Base-by-base conservation (phyloP, 257 asterid genomes). In the Salvia hispanica region DNA sequence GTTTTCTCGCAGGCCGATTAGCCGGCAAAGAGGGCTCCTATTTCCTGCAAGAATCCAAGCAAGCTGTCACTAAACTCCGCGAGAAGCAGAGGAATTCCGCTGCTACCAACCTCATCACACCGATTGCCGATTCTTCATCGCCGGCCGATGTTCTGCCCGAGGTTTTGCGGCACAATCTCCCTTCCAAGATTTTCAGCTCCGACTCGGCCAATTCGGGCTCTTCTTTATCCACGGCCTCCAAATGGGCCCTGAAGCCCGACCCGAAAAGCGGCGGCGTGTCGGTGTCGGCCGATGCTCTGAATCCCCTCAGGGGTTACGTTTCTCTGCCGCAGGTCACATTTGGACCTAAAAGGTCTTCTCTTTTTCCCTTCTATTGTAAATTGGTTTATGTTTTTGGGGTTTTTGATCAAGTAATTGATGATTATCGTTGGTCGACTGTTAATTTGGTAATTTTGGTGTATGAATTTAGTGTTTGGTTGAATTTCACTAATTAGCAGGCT, bases 21-120 rank as follows among this genome's bases (percentile, higher is more conserved):
- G 96, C 98, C 11, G 72, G 87, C 75, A 54, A 63, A 37, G 98
- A 92, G 81, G 97, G 96, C 4, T 82, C 97, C 13, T 90, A 86
- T 80, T 92, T 90, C 86, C 69, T 92, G 74, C 92, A 86, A 70
- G 95, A 92, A 86, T 92, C 98, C 66, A 92, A 88, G 70, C 95
- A 85, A 64, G 90, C 96, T 53, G 92, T 90, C 0, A 18, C 87
- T 69, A 84, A 83, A 18, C 37, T 89, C 36, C 68, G 75, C 52
- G 74, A 84, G 18, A 83, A 82, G 25, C 82, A 68, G 10, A 79
- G 69, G 66, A 74, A 62, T 66, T 37, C 67, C 6, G 7, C 65
- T 7, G 4, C 63, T 45, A 34, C 34, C 72, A 34, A 36, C 72
- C 6, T 55, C 56, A 44, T 39, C 25, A 58, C 69, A 36, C 64